Evolutionary conservation across 495 filamentous ascomycete species (phyloP), one percentile per base, ranked within the genome.

Genomic region (Glonium stellatum): DNA sequence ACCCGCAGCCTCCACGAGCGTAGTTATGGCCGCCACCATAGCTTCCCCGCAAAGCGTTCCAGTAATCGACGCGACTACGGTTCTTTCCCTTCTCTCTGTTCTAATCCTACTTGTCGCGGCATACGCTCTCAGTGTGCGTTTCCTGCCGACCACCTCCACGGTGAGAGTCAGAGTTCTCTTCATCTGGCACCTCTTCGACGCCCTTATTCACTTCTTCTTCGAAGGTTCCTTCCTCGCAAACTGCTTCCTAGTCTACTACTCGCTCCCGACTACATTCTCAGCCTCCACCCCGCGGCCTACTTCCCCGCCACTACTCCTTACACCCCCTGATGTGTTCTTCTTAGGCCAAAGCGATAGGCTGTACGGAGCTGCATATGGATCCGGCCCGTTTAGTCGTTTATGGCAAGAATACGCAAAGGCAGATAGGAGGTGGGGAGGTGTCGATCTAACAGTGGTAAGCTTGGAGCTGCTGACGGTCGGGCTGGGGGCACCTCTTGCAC

Each of bases 341-440:
- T 72, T 87, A 0, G 77, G 76, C 13, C 64, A 71, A 3, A 59
- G 68, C 9, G 80, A 84, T 56, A 76, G 82, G 35, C 66, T 86
- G 57, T 95, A 92, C 66, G 92, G 92, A 25, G 79, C 86, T 8
- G 79, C 80, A 27, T 88, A 90, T 67, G 87, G 83, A 1, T 77
- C 77, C 4, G 75, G 78, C n/a, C 80, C 84, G 46, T 77, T 84
- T 55, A 84, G 84, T 8, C 76, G 79, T 48, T 74, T 96, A 54
- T 97, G 92, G 92, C 87, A 90, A 79, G 90, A 95, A 69, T 97
- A 97, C 72, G 91, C 87, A 15, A 84, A 87, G 73, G 92, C 92
- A 1, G 92, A 97, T 68, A 72, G 70, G 58, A 76, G 92, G 59
- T 97, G 92, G 92, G 90, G 78, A 0, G 83, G 78, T 6, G 85